Evolutionary conservation across 1,139 yeast genomes (phyloP), one percentile per base, ranked within the genome.

Genomic region (Arxiozyma telluris): DNA sequence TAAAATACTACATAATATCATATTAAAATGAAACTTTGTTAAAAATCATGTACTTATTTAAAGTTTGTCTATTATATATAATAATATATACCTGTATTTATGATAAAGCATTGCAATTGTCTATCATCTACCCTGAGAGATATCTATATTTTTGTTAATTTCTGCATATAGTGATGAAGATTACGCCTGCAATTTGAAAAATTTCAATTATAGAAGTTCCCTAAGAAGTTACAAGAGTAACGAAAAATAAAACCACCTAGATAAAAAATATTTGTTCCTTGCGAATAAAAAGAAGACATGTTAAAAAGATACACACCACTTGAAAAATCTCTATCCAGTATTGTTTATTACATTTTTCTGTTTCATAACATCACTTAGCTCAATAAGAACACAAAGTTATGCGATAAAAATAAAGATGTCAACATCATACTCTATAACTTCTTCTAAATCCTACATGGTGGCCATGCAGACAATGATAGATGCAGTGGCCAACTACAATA

Each of bases 381-480:
- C 39, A 34, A 30, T 4, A 45, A 30, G 23, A 30, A 30, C 17
- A 3, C 43, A 41, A 18, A 41, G 22, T 9, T 12, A 46, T n/a
- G 30, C 6, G 22, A 22, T 20, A 46, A 7, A 30, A 17, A 41
- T 27, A 17, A 51, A 3, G 11, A 72, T 72, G 75, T 63, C 73
- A 1, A 64, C 69, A 0, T 61, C 76, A 12, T 77, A 77, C 58
- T 74, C 77, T 47, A 84, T 77, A 11, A 73, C 79, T n/a, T 84
- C 90, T 0, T 83, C 90, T 5, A 79, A 81, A 67, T 84, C 93
- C 41, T 86, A 81, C 70, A 82, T 85, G 87, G 80, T 79, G 65
- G 91, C 93, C 42, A 84, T 86, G 89, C 79, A 76, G 65, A 78
- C 82, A 1, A 78, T 86, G 82, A 71, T 79, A 41, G 80, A 77